A percentile compares a stretch with the other conserved stretches of the same genome.
Conservation (phyloP, 2,329 filamentous ascomycete species). For the Fusarium algeriense region DNA sequence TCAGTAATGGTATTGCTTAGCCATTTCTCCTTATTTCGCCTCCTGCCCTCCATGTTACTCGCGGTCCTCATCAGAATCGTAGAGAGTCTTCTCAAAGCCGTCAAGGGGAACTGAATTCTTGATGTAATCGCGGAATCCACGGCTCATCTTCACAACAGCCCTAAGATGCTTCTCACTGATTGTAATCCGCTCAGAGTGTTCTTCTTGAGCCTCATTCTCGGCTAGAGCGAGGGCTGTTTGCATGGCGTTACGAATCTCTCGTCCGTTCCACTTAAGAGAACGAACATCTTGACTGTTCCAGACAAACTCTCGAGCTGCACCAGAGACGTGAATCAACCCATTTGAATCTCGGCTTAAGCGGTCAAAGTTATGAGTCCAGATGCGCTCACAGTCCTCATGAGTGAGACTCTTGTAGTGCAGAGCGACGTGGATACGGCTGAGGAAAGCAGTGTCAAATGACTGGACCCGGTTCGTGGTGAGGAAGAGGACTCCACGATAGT, state of each 20-base stretch:
- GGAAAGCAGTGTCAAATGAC: slow-evolving; percentile 62
- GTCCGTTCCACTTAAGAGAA: slow-evolving; percentile 57
- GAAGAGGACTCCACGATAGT: slow-evolving; percentile 64
- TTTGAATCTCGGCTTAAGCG: slow-evolving; percentile 57
- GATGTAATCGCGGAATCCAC: slow-evolving; percentile 52
- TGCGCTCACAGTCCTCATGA: slow-evolving; percentile 57
- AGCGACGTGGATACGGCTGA: slow-evolving; percentile 63
- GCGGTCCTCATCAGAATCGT: slow-evolving; percentile 35
- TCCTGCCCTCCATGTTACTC: background rate
- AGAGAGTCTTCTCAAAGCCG: slow-evolving; percentile 37
- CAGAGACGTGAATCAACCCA: slow-evolving; percentile 53
- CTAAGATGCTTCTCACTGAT: slow-evolving; percentile 51
- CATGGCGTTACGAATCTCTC: slow-evolving; percentile 59
- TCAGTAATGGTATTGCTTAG: too few species aligned
- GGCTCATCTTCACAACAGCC: slow-evolving; percentile 53
- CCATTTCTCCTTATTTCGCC: too few species aligned
- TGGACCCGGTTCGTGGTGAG: slow-evolving; percentile 64
- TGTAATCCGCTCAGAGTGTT: slow-evolving; percentile 48
- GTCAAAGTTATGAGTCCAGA: slow-evolving; percentile 62
- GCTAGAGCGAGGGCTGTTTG: slow-evolving; percentile 60
- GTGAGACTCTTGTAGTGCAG: slow-evolving; percentile 59
- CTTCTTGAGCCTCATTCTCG: slow-evolving; percentile 56
- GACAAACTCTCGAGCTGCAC: slow-evolving; percentile 56
- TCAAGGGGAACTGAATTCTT: slow-evolving; percentile 39
- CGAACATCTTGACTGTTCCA: slow-evolving; percentile 54